Percentiles rank a stretch among this genome's conserved stretches.
Conservation (phyloP, 495 filamentous ascomycete species). For the Penicillium waksmanii region DNA sequence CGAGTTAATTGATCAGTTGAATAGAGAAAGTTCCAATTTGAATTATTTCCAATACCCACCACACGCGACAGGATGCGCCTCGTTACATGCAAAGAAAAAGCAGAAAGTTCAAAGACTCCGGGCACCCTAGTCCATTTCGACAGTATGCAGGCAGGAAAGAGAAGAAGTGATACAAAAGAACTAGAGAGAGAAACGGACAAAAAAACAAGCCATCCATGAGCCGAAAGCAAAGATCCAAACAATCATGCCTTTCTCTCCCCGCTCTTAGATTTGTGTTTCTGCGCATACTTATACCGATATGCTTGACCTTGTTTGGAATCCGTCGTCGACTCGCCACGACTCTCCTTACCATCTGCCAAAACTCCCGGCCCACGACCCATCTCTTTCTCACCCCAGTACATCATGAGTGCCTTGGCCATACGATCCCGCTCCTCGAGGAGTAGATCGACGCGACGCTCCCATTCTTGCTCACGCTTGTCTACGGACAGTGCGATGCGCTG, state of each 20-base stretch:
- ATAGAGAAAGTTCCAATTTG: neutral
- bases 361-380: constrained; percentile 30
- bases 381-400: constrained; percentile 55
- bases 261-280: constrained; percentile 24
- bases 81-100: neutral
- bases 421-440: constrained; percentile 60
- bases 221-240: neutral
- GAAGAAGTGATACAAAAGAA: neutral
- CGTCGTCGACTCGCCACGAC: constrained; percentile 23
- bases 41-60: neutral
- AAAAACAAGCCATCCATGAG: neutral
- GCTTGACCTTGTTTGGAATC: constrained; percentile 40
- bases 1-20: neutral
- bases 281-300: constrained; percentile 51
- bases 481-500: constrained; percentile 47
- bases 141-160: neutral
- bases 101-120: neutral
- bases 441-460: constrained; percentile 54
- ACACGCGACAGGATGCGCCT: neutral
- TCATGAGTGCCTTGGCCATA: constrained; percentile 55
- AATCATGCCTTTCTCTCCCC: constrained; percentile 23
- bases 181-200: neutral
- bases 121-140: neutral
- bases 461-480: constrained; percentile 55
- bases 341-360: constrained; percentile 32